These are phyloP conservation scores for Hirschfeldia incana DNA, from an alignment of 345 rosid genomes.

Conservation along the genomic window DNA sequence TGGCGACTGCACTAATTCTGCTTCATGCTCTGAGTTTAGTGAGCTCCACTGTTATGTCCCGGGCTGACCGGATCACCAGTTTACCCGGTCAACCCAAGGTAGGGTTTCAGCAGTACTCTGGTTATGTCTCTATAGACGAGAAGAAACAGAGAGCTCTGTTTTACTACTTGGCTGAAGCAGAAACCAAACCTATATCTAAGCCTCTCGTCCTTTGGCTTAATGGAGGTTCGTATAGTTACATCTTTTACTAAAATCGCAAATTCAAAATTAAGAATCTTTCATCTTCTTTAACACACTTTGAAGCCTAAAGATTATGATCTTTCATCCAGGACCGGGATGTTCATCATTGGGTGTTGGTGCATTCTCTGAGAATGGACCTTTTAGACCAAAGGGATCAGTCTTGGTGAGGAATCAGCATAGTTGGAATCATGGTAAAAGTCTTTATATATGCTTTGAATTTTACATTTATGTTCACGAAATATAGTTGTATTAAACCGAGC, in stretches of 20 bases:
- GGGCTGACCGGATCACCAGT: slow-evolving; percentile 49
- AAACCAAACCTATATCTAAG: slow-evolving; percentile 67
- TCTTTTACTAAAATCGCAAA: neutral
- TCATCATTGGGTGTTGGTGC: slow-evolving; percentile 98
- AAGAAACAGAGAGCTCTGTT: slow-evolving; percentile 75
- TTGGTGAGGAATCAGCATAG: slow-evolving; percentile 77
- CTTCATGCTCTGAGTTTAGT: slow-evolving; percentile 14
- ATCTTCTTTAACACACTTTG: neutral
- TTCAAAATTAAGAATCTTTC: neutral
- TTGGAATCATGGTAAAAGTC: slow-evolving; percentile 76
- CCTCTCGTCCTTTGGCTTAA: slow-evolving; percentile 98
- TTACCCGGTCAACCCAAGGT: slow-evolving; percentile 91
- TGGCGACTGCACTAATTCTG: slow-evolving; percentile 21
- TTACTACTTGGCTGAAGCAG: slow-evolving; percentile 96
- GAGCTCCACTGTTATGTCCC: neutral
- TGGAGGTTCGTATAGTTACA: slow-evolving; percentile 59
- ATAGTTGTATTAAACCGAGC: neutral
- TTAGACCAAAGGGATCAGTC: slow-evolving; percentile 76
- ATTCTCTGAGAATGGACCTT: slow-evolving; percentile 95
- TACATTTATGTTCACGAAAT: neutral
- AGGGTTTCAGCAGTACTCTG: slow-evolving; percentile 74
- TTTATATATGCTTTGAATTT: neutral
- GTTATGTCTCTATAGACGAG: slow-evolving; percentile 76
- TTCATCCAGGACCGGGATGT: slow-evolving; percentile 68
- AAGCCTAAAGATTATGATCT: neutral